Evolutionary conservation across 192 early-diverging fungal genomes (phyloP).

Genomic region (Coemansia sp.): DNA sequence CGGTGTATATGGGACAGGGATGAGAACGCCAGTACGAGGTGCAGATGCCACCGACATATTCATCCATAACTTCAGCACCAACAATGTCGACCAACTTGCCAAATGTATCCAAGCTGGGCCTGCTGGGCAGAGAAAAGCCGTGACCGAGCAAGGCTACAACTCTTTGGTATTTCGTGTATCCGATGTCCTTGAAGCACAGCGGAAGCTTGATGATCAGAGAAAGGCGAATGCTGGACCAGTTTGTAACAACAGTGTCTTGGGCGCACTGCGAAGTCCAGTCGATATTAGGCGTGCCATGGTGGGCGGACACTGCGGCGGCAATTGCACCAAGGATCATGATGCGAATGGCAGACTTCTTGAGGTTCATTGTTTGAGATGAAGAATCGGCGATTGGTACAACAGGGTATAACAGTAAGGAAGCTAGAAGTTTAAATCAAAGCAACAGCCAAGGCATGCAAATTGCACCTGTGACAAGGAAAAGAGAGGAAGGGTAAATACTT

Average conservation of each 20-base stretch:
- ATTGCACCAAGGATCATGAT: conserved; percentile 11
- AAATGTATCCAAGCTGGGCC: neutral
- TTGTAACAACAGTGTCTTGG: conserved; percentile 1
- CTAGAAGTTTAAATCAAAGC: neutral
- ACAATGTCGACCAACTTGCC: conserved; percentile 8
- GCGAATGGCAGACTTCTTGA: conserved; percentile 15
- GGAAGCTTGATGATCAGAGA: neutral
- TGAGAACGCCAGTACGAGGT: conserved; percentile 6
- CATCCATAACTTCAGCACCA: conserved; percentile 6
- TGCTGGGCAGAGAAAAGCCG: neutral
- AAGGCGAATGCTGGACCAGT: conserved; percentile 3
- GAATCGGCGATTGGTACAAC: neutral
- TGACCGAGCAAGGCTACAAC: neutral
- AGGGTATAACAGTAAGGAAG: neutral
- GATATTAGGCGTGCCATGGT: neutral
- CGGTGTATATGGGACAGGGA: conserved; percentile 6
- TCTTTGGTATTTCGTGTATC: neutral
- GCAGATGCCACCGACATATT: conserved; percentile 4
- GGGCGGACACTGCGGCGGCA: conserved; percentile 15
- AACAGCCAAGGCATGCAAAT: neutral
- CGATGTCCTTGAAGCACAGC: neutral
- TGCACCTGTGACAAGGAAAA: neutral
- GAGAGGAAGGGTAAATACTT: neutral
- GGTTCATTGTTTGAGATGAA: conserved; percentile 9
- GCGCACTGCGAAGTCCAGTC: conserved; percentile 17